These are phyloP conservation scores for Metschnikowia anglica DNA, from an alignment of 805 yeast genomes.

Conservation along the genomic window DNA sequence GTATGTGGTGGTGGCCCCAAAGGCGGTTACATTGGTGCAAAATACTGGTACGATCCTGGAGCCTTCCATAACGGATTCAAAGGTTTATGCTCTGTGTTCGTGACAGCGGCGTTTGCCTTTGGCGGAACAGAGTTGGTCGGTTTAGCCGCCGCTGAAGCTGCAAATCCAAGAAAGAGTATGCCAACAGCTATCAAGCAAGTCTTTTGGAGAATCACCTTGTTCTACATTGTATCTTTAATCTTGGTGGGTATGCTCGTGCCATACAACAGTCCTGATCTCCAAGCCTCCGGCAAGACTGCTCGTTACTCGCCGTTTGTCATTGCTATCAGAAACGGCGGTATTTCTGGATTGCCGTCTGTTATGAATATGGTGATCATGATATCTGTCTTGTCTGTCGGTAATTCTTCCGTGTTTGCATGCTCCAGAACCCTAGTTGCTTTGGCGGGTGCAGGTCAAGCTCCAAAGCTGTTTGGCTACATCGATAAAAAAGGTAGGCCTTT, in stretches of 20 bases:
- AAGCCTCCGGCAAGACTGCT: constrained; percentile 33
- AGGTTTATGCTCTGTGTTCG: constrained; percentile 39
- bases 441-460: constrained; percentile 70
- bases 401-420: constrained; percentile 68
- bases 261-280: constrained; percentile 25
- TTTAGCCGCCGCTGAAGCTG: constrained; percentile 37
- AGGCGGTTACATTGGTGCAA: constrained; percentile 39
- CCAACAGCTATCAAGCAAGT: constrained; percentile 45
- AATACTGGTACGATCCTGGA: constrained; percentile 39
- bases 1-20: constrained; percentile 48
- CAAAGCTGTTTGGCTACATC: constrained; percentile 45
- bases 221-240: constrained; percentile 41
- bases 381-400: constrained; percentile 53
- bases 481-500: constrained; percentile 44
- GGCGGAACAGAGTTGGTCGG: constrained; percentile 45
- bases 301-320: constrained; percentile 41
- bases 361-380: constrained; percentile 42
- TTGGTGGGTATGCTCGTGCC: constrained; percentile 45
- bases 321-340: constrained; percentile 42
- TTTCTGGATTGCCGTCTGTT: constrained; percentile 41
- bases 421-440: constrained; percentile 68
- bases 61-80: constrained; percentile 37
- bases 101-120: constrained; percentile 43
- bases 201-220: constrained; percentile 42
- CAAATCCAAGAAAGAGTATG: constrained; percentile 38